A percentile compares a stretch with the other conserved stretches of the same genome.
Evolutionary conservation across 768 basidiomycete species (phyloP).

Genomic region (Rhizopogon vulgaris): DNA sequence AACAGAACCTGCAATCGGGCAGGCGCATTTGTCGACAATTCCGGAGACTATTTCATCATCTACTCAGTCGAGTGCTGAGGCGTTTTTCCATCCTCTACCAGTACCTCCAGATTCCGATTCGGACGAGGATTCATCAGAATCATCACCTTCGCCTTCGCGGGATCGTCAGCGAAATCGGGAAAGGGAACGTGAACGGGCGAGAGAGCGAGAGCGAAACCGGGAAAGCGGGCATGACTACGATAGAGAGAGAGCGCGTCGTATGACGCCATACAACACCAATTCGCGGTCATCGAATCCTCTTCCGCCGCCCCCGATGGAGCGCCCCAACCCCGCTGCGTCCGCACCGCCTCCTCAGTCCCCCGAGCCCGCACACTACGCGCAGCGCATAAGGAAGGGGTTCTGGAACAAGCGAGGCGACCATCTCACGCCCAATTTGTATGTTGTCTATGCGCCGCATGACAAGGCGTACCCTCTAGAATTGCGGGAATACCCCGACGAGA

Average conservation of each 20-base stretch:
- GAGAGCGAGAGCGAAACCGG: background rate
- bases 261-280: background rate
- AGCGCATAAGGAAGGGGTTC: slow-evolving; percentile 45
- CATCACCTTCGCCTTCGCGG: slow-evolving; percentile 12
- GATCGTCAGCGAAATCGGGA: slow-evolving; percentile 11
- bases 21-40: slow-evolving; percentile 19
- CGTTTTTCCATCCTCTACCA: slow-evolving; percentile 18
- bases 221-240: background rate
- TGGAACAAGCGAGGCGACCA: slow-evolving; percentile 80
- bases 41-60: slow-evolving; percentile 16
- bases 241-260: background rate
- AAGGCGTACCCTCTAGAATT: slow-evolving; percentile 58
- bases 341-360: slow-evolving; percentile 22
- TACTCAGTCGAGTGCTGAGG: slow-evolving; percentile 17
- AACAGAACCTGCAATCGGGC: slow-evolving; percentile 20
- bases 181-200: background rate
- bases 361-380: slow-evolving; percentile 23
- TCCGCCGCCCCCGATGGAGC: slow-evolving; percentile 24
- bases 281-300: slow-evolving; percentile 18
- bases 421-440: slow-evolving; percentile 44
- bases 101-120: slow-evolving; percentile 8
- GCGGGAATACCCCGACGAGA: slow-evolving; percentile 48
- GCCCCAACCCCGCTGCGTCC: slow-evolving; percentile 16
- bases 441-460: slow-evolving; percentile 61
- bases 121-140: slow-evolving; percentile 8